A percentile compares a stretch with the other conserved stretches of the same genome.
Conservation (phyloP, 2,329 filamentous ascomycete species). For the Phaeosphaeria sp. region DNA sequence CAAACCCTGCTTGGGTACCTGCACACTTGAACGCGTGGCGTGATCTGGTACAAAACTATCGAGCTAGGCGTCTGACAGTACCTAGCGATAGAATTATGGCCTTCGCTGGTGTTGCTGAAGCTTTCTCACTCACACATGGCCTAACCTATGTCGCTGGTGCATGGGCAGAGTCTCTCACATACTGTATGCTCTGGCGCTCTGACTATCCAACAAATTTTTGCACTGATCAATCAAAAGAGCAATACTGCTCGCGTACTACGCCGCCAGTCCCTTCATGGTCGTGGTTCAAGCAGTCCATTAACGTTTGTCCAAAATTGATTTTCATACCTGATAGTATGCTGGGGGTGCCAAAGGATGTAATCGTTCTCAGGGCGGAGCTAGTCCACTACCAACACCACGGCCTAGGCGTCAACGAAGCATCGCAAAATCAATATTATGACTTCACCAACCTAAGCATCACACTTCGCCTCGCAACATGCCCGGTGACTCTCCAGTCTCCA, state of each 20-base stretch:
- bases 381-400: too few species aligned
- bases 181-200: constrained; percentile 8
- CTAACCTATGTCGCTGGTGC: constrained; percentile 16
- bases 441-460: background rate
- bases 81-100: constrained; percentile 12
- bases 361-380: too few species aligned
- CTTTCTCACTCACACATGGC: background rate
- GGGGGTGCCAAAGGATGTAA: background rate
- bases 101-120: constrained; percentile 11
- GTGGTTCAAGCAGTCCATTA: background rate
- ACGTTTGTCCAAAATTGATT: too few species aligned
- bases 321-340: background rate
- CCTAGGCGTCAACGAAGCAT: too few species aligned
- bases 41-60: constrained; percentile 10
- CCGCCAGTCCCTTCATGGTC: background rate
- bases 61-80: background rate
- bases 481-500: background rate
- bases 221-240: background rate
- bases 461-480: too few species aligned
- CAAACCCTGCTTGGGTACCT: background rate
- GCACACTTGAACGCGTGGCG: background rate
- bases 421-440: background rate
- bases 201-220: background rate
- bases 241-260: background rate
- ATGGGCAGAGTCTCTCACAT: constrained; percentile 5